These are phyloP conservation scores for Solanum hybrid DNA, from an alignment of 305 asterid genomes.

Conservation along the genomic window DNA sequence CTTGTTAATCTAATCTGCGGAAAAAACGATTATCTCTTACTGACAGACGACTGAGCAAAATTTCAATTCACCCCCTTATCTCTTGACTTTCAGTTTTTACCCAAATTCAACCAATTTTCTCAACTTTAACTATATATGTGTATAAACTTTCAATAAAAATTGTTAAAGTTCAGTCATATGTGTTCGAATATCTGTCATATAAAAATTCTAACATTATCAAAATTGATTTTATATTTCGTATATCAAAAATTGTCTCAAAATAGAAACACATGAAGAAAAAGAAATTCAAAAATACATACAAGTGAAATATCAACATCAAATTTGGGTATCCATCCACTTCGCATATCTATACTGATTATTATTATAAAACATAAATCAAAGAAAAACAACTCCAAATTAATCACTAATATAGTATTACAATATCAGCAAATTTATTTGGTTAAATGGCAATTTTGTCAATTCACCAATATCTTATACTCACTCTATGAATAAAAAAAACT, in stretches of 20 bases:
- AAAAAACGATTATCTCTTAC: too few relatives aligned
- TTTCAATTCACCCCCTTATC: too few relatives aligned
- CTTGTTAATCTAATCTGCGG: neutral
- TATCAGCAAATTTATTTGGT: neutral
- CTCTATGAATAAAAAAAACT: neutral
- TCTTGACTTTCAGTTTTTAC: too few relatives aligned
- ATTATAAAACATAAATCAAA: neutral
- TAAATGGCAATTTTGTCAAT: neutral
- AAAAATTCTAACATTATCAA: neutral
- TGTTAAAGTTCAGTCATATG: neutral
- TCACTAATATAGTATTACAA: neutral
- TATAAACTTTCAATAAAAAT: too few relatives aligned
- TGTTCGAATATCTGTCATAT: neutral
- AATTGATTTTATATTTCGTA: neutral
- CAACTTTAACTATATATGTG: too few relatives aligned
- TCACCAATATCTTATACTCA: neutral
- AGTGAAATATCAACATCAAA: neutral
- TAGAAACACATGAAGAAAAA: neutral
- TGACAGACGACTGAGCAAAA: too few relatives aligned
- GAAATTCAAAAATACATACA: neutral
- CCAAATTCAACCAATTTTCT: too few relatives aligned
- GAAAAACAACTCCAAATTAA: neutral
- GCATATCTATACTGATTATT: neutral
- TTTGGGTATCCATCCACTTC: neutral
- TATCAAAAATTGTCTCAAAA: neutral